phyloP scores from a whole-genome alignment of 2,329 filamentous ascomycete genomes.

The Aspergillus arachidicola region DNA sequence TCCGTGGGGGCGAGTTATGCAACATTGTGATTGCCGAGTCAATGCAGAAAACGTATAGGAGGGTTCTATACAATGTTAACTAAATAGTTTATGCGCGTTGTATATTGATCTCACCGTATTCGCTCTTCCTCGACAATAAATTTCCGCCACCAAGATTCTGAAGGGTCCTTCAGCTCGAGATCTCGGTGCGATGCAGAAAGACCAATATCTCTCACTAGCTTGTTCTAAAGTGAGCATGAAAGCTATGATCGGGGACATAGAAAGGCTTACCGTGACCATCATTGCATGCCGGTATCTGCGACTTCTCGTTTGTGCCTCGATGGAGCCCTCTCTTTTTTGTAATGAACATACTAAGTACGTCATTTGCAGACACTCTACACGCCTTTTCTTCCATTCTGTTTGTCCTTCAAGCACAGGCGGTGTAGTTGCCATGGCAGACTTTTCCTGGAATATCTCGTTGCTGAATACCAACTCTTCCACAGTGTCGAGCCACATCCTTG shows the following conservation, averaged over 20 bases:
- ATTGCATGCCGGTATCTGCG: slow-evolving; percentile 25
- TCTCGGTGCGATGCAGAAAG: slow-evolving; percentile 19
- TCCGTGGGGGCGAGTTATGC: slow-evolving; percentile 31
- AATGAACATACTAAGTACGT: slow-evolving; percentile 27
- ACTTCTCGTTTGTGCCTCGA: slow-evolving; percentile 22
- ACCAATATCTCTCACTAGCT: slow-evolving; percentile 24
- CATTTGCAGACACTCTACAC: slow-evolving; percentile 25
- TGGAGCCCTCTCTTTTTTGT: slow-evolving; percentile 29
- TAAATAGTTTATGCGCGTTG: background rate
- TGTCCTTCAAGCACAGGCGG: background rate
- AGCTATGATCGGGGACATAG: background rate
- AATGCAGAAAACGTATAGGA: slow-evolving; percentile 31
- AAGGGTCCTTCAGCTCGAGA: slow-evolving; percentile 9
- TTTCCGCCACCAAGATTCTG: slow-evolving; percentile 23
- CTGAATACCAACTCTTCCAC: slow-evolving; percentile 27
- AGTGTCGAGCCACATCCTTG: slow-evolving; percentile 24
- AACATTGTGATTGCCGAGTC: slow-evolving; percentile 33
- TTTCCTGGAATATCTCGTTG: slow-evolving; percentile 15
- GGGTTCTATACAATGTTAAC: slow-evolving; percentile 19
- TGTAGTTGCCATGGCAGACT: background rate
- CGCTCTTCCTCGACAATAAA: slow-evolving; percentile 29
- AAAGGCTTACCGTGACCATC: slow-evolving; percentile 24
- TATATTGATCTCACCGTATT: slow-evolving; percentile 21
- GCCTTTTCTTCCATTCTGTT: slow-evolving; percentile 14
- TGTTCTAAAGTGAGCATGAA: background rate